Percentiles rank a stretch among this genome's conserved stretches.
These are phyloP conservation scores for Penicillium cataractarum DNA, from an alignment of 495 filamentous ascomycete species.

Conservation along the genomic window DNA sequence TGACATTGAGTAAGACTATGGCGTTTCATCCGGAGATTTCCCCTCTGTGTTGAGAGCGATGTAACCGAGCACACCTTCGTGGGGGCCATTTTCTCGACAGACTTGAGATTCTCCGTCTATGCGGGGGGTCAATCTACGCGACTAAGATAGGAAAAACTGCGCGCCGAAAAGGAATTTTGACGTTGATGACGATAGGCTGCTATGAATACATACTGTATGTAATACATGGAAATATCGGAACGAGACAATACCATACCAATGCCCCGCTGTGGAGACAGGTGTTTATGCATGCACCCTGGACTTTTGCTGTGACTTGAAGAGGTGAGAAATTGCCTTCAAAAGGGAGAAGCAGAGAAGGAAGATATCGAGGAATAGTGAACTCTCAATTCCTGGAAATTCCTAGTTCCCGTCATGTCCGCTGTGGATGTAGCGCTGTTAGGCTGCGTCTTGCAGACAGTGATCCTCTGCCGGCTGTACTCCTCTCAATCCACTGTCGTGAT, in stretches of 20 bases:
- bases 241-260: background rate
- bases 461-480: background rate
- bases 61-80: conserved; percentile 1
- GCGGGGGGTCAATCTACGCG: background rate
- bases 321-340: background rate
- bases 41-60: too few relatives aligned
- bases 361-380: background rate
- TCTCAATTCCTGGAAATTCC: background rate
- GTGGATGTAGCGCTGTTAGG: background rate
- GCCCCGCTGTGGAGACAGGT: background rate
- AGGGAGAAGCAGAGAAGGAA: background rate
- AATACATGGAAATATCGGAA: background rate
- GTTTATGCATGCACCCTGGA: background rate
- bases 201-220: background rate
- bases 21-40: too few relatives aligned
- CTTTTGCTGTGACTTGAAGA: background rate
- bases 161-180: background rate
- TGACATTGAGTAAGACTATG: background rate
- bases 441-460: background rate
- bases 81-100: background rate
- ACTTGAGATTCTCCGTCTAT: background rate
- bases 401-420: background rate
- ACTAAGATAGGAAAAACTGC: background rate
- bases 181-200: background rate
- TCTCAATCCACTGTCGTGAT: background rate